Evolutionary conservation across 1,284 basidiomycete genomes (phyloP).

Genomic region (Mycosarcoma mackinlayi): DNA sequence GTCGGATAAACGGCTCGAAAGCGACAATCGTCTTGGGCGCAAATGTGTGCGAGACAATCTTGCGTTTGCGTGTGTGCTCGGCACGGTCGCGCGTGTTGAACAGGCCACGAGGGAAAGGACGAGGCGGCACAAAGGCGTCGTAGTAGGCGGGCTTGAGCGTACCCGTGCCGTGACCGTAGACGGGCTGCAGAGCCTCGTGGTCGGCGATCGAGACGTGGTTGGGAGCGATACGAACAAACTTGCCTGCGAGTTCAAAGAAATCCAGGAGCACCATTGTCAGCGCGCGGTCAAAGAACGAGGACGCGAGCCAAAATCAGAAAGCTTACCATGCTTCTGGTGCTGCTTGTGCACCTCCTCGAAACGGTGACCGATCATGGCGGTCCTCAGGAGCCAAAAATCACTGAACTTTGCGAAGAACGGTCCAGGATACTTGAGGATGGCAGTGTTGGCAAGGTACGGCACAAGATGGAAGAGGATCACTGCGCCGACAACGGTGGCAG

Average conservation of each 20-base stretch:
- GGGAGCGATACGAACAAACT: slow-evolving; percentile 84
- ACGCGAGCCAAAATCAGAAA: not conserved
- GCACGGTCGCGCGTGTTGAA: slow-evolving; percentile 86
- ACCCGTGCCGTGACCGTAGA: slow-evolving; percentile 56
- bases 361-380: slow-evolving; percentile 77
- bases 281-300: not conserved
- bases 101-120: slow-evolving; percentile 71
- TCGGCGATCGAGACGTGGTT: slow-evolving; percentile 86
- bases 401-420: slow-evolving; percentile 81
- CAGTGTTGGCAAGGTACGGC: slow-evolving; percentile 44
- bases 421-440: slow-evolving; percentile 73
- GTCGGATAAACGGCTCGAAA: slow-evolving; percentile 63
- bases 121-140: slow-evolving; percentile 75
- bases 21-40: slow-evolving; percentile 70
- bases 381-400: slow-evolving; percentile 80
- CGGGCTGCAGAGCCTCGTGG: slow-evolving; percentile 66
- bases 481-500: slow-evolving; percentile 32
- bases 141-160: slow-evolving; percentile 72
- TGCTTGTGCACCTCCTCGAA: slow-evolving; percentile 80
- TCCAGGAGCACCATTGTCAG: not conserved
- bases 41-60: slow-evolving; percentile 87
- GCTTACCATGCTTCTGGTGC: slow-evolving; percentile 81
- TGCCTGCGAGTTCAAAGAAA: slow-evolving; percentile 42
- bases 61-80: slow-evolving; percentile 88
- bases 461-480: slow-evolving; percentile 45